phyloP scores from a whole-genome alignment of 176 grass and related monocot genomes.

The Paspalum notatum region DNA sequence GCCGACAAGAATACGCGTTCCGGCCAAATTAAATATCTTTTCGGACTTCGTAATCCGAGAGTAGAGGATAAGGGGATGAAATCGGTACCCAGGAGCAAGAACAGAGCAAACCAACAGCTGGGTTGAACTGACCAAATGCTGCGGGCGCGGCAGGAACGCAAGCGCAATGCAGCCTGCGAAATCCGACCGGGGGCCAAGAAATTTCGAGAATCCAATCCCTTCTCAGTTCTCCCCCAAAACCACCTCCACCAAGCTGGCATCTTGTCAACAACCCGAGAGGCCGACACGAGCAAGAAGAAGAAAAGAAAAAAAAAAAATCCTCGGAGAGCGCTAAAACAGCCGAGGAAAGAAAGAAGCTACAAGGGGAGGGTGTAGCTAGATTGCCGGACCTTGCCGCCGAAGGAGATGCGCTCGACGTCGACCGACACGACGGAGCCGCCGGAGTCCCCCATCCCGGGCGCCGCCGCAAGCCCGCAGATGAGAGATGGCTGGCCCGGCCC shows the following conservation, averaged over 20 bases:
- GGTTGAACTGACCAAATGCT: background rate
- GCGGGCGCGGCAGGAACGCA: background rate
- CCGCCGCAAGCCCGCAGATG: background rate
- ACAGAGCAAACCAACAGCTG: background rate
- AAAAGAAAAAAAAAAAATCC: background rate
- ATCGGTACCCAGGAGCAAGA: background rate
- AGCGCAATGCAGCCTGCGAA: background rate
- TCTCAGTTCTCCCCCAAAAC: background rate
- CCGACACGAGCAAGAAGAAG: background rate
- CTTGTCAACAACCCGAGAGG: background rate
- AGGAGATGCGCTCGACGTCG: constrained; percentile 88
- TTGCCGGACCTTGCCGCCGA: constrained; percentile 75
- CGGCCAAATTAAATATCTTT: background rate
- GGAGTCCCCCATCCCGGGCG: constrained; percentile 65
- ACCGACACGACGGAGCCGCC: constrained; percentile 63
- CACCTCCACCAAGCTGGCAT: background rate
- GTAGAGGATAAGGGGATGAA: background rate
- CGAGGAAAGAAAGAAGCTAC: background rate
- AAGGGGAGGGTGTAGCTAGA: too few species aligned
- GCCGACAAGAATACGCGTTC: background rate
- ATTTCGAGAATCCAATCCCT: background rate
- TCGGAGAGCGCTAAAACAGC: background rate
- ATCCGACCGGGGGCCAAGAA: background rate
- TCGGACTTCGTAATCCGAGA: constrained; percentile 14
- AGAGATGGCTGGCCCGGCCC: background rate